Percentiles rank a stretch among this genome's conserved stretches.
These are phyloP conservation scores for Aspergillus clavatus DNA, from an alignment of 2,329 filamentous ascomycete genomes.

Conservation along the genomic window DNA sequence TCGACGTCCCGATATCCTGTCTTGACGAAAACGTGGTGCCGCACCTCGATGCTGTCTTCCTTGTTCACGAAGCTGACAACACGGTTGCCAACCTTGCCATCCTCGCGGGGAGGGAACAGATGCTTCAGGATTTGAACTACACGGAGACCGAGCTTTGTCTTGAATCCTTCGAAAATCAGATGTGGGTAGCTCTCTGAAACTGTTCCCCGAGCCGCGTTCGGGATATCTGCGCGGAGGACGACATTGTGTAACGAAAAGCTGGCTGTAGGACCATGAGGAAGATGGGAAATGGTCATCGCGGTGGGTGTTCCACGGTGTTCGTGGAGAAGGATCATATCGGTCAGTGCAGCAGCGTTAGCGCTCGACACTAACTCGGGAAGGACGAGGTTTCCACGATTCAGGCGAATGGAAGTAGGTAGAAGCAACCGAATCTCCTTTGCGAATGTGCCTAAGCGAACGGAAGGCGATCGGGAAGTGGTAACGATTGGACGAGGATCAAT, in stretches of 20 bases:
- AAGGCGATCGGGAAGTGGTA: conserved; percentile 85
- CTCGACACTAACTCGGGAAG: conserved; percentile 79
- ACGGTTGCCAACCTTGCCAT: conserved; percentile 77
- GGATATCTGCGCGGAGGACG: conserved; percentile 86
- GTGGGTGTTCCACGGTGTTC: conserved; percentile 92
- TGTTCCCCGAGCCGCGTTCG: conserved; percentile 77
- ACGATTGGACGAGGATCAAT: conserved; percentile 85
- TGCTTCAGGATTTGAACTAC: conserved; percentile 91
- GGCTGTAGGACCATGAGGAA: conserved; percentile 81
- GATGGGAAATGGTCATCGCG: conserved; percentile 78
- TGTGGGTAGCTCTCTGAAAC: conserved; percentile 92
- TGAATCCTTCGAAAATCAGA: conserved; percentile 92
- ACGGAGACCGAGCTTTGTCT: conserved; percentile 69
- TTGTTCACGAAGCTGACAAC: conserved; percentile 94
- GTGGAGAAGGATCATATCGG: conserved; percentile 81
- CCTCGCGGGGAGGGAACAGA: conserved; percentile 83
- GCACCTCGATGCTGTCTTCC: conserved; percentile 80
- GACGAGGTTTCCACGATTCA: conserved; percentile 89
- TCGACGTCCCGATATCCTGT: conserved; percentile 88
- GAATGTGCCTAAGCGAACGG: conserved; percentile 77
- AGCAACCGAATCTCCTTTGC: conserved; percentile 85
- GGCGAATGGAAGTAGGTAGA: conserved; percentile 75
- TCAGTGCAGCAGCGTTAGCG: conserved; percentile 72
- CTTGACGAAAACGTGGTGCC: conserved; percentile 90
- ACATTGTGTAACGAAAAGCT: conserved; percentile 92